These are phyloP conservation scores for Nakazawaea ambrosiae DNA, from an alignment of 805 yeast species.

Conservation along the genomic window DNA sequence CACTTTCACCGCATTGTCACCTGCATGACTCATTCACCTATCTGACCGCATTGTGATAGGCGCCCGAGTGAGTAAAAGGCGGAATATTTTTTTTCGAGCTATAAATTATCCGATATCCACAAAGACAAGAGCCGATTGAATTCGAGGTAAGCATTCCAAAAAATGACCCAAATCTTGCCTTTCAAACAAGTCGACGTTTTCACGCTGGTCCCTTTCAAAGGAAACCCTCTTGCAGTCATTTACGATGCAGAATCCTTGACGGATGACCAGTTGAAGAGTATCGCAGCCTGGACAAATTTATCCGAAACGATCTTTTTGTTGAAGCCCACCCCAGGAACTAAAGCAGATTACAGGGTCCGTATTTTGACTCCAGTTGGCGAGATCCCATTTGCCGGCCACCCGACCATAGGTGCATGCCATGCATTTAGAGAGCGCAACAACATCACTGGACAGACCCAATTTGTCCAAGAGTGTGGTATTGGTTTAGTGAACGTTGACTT, in stretches of 20 bases:
- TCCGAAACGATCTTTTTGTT: constrained; percentile 51
- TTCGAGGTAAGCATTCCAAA: no score
- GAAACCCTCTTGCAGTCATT: constrained; percentile 52
- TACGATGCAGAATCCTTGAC: constrained; percentile 32
- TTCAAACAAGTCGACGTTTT: constrained; percentile 35
- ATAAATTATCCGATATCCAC: no score
- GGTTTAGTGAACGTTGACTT: constrained; percentile 33
- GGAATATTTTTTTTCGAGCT: no score
- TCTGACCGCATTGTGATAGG: no score
- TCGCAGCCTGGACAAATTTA: constrained; percentile 55
- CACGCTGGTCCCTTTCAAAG: constrained; percentile 30
- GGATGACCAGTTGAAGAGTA: constrained; percentile 33
- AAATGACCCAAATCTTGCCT: no score
- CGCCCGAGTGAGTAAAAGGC: no score
- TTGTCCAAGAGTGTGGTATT: constrained; percentile 37
- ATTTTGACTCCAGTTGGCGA: constrained; percentile 42
- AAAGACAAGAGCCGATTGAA: no score
- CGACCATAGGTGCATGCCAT: constrained; percentile 46
- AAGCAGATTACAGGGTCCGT: constrained; percentile 40
- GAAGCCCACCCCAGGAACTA: constrained; percentile 22
- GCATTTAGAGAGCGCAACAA: constrained; percentile 36
- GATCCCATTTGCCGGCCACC: constrained; percentile 61
- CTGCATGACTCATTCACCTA: no score
- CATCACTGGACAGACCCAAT: constrained; percentile 18
- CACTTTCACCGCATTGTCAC: no score